A percentile compares a stretch with the other conserved stretches of the same genome.
These are phyloP conservation scores for Colletotrichum plurivorum DNA, from an alignment of 2,329 filamentous ascomycete species.

Conservation along the genomic window DNA sequence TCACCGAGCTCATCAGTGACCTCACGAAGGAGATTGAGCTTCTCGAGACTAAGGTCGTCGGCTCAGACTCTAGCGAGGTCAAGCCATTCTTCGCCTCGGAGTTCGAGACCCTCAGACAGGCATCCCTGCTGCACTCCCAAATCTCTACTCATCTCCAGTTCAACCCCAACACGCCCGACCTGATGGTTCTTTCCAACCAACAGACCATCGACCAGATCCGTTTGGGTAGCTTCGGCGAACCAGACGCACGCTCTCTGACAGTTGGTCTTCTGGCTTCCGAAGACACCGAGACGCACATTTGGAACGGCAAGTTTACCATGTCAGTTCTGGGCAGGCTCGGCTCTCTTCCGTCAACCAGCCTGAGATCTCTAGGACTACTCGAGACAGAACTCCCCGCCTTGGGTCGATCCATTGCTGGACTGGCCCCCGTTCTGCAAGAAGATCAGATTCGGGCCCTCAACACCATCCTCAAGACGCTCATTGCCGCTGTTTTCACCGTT, in stretches of 20 bases:
- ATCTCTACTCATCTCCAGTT: slow-evolving; percentile 10
- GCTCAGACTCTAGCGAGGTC: slow-evolving; percentile 56
- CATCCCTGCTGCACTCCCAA: slow-evolving; percentile 58
- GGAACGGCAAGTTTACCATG: slow-evolving; percentile 56
- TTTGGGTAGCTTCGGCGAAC: slow-evolving; percentile 42
- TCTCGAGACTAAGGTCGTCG: slow-evolving; percentile 61
- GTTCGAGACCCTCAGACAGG: slow-evolving; percentile 71
- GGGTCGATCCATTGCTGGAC: slow-evolving; percentile 66
- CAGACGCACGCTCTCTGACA: slow-evolving; percentile 32
- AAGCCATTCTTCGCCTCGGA: slow-evolving; percentile 66
- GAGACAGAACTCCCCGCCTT: slow-evolving; percentile 76
- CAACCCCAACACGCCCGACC: slow-evolving; percentile 50
- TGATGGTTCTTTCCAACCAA: slow-evolving; percentile 64
- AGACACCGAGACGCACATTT: slow-evolving; percentile 43
- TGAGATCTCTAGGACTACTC: slow-evolving; percentile 74
- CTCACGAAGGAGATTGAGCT: slow-evolving; percentile 66
- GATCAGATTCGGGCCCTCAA: slow-evolving; percentile 67
- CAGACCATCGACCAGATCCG: slow-evolving; percentile 61
- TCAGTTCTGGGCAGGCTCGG: slow-evolving; percentile 70
- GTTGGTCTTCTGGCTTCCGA: slow-evolving; percentile 34
- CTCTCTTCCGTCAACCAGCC: slow-evolving; percentile 64
- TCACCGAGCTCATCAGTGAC: slow-evolving; percentile 63
- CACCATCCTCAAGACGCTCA: slow-evolving; percentile 61
- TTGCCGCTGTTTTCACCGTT: slow-evolving; percentile 57
- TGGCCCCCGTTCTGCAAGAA: slow-evolving; percentile 63